These are phyloP conservation scores for Nothopassalora personata DNA, from an alignment of 2,329 filamentous ascomycete genomes.

Conservation along the genomic window DNA sequence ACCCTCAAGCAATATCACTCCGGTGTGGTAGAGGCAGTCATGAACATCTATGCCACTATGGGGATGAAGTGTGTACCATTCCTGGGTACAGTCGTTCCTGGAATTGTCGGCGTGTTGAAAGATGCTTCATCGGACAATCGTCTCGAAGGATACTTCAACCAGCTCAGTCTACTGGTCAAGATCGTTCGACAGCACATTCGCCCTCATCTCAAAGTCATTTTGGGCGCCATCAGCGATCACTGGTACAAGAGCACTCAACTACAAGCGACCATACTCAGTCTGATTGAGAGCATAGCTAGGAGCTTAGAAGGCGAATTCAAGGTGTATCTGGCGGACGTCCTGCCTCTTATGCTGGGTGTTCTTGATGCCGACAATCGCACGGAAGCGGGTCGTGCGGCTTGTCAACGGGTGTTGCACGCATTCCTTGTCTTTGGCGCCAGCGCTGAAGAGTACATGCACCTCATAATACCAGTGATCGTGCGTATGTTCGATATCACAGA, in stretches of 20 bases:
- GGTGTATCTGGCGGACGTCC: slow-evolving; percentile 79
- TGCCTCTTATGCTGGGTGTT: slow-evolving; percentile 90
- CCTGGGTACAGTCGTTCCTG: slow-evolving; percentile 87
- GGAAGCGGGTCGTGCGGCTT: slow-evolving; percentile 45
- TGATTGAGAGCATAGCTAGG: slow-evolving; percentile 89
- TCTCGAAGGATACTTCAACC: slow-evolving; percentile 95
- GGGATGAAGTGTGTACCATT: slow-evolving; percentile 95
- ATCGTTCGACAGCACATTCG: slow-evolving; percentile 96
- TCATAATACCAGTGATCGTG: slow-evolving; percentile 94
- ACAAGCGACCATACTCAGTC: slow-evolving; percentile 82
- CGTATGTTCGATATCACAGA: slow-evolving; percentile 75
- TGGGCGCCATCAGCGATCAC: slow-evolving; percentile 80
- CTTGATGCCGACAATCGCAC: slow-evolving; percentile 83
- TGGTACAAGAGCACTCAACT: slow-evolving; percentile 78
- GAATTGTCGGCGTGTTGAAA: slow-evolving; percentile 83
- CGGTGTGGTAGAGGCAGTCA: slow-evolving; percentile 91
- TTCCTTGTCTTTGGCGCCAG: slow-evolving; percentile 95
- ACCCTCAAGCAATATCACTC: slow-evolving; percentile 89
- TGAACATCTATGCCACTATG: slow-evolving; percentile 96
- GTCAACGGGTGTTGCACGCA: slow-evolving; percentile 73
- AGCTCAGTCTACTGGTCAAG: slow-evolving; percentile 83
- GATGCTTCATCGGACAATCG: slow-evolving; percentile 61
- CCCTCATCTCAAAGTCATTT: slow-evolving; percentile 80
- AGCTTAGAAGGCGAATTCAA: slow-evolving; percentile 98
- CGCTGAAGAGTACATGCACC: slow-evolving; percentile 97